Conservation (phyloP, 2,329 filamentous ascomycete species). For the Phaeosphaeriaceae sp. region DNA sequence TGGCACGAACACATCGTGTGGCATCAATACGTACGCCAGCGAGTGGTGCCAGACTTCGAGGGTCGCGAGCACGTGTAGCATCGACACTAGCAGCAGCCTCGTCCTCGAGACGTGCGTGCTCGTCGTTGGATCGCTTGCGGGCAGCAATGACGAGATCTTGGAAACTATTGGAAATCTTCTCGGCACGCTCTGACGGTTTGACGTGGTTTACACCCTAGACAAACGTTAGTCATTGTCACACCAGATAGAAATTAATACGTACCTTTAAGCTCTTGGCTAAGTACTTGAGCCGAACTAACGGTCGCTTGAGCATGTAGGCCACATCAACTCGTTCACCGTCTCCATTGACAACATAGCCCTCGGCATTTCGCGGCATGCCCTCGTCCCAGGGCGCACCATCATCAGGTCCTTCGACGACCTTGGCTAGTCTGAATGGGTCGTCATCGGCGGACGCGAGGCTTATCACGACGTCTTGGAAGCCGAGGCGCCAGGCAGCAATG, state of each 20-base stretch:
- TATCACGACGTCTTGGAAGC: slow-evolving; percentile 92
- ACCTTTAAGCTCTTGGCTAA: slow-evolving; percentile 83
- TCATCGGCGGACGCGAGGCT: slow-evolving; percentile 82
- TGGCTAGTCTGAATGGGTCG: slow-evolving; percentile 58
- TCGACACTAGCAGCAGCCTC: slow-evolving; percentile 87
- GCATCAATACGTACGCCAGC: slow-evolving; percentile 74
- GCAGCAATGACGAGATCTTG: slow-evolving; percentile 77
- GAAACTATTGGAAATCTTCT: slow-evolving; percentile 67
- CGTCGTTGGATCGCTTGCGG: slow-evolving; percentile 74
- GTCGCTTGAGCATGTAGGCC: slow-evolving; percentile 87
- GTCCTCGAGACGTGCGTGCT: slow-evolving; percentile 76
- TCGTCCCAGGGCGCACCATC: slow-evolving; percentile 60
- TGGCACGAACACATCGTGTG: slow-evolving; percentile 81
- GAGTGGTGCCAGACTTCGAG: slow-evolving; percentile 75
- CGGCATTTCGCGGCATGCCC: slow-evolving; percentile 62
- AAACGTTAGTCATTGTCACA: slow-evolving; percentile 36
- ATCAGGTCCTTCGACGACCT: slow-evolving; percentile 51
- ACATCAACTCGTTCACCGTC: slow-evolving; percentile 93
- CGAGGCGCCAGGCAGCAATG: slow-evolving; percentile 85
- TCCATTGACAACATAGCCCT: slow-evolving; percentile 68
- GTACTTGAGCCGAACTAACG: slow-evolving; percentile 85
- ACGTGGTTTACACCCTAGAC: slow-evolving; percentile 63
- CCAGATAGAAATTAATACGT: slow-evolving; percentile 15
- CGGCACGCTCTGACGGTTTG: slow-evolving; percentile 62
- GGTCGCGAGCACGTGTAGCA: slow-evolving; percentile 77